These are phyloP conservation scores for Lasiodiplodia citricola DNA, from an alignment of 2,329 filamentous ascomycete species.

Conservation along the genomic window DNA sequence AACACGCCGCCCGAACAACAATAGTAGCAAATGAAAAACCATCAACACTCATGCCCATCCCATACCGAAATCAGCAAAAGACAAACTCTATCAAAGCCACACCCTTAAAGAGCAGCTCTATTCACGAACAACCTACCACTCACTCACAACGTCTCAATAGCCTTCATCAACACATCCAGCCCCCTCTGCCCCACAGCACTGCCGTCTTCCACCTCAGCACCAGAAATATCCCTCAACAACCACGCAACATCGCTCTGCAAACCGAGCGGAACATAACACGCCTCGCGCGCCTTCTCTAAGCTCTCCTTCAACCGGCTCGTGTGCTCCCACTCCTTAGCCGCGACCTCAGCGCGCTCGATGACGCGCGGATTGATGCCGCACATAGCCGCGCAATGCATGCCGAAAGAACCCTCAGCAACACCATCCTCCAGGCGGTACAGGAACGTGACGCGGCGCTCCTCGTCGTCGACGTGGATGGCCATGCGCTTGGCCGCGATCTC, in stretches of 20 bases:
- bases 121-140: too few relatives aligned
- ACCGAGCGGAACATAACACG: constrained; percentile 82
- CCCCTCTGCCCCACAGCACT: constrained; percentile 52
- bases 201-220: constrained; percentile 36
- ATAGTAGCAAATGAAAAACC: background rate
- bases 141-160: constrained; percentile 52
- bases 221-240: constrained; percentile 65
- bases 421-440: constrained; percentile 92
- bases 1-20: too few relatives aligned
- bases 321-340: constrained; percentile 92
- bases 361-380: constrained; percentile 87
- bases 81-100: background rate
- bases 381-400: constrained; percentile 99
- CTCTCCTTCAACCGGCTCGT: constrained; percentile 89
- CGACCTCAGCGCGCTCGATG: constrained; percentile 84
- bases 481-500: constrained; percentile 87
- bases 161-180: constrained; percentile 62
- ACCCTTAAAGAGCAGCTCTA: background rate
- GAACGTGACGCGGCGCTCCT: constrained; percentile 87
- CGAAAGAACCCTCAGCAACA: constrained; percentile 94
- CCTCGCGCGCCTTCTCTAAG: constrained; percentile 70
- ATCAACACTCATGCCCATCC: background rate
- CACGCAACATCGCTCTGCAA: constrained; percentile 86
- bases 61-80: background rate
- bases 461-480: constrained; percentile 92